phyloP scores from a whole-genome alignment of 177 flowering plant genomes.

The Vitis hybrid region DNA sequence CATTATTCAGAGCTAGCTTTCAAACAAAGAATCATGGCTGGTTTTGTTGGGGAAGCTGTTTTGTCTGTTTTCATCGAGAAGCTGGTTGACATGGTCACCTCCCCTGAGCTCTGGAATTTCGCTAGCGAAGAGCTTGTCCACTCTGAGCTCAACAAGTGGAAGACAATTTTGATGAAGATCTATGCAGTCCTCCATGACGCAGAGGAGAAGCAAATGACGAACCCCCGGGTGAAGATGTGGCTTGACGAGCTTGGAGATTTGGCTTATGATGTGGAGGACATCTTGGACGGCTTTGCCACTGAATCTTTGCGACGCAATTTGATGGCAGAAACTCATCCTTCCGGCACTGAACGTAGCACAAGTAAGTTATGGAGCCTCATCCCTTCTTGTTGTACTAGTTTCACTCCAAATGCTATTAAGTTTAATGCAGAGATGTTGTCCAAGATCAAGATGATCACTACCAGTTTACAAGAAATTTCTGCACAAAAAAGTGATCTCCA shows the following conservation, averaged over 20 bases:
- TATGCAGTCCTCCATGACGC: conserved; percentile 14
- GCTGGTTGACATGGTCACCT: no score
- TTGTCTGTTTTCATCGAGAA: neutral
- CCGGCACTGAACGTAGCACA: neutral
- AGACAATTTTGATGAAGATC: neutral
- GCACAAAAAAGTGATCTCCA: no score
- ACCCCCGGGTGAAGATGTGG: conserved; percentile 10
- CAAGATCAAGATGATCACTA: no score
- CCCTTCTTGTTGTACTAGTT: no score
- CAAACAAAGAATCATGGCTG: neutral
- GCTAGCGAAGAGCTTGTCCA: neutral
- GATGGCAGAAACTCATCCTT: neutral
- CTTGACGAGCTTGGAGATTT: conserved; percentile 11
- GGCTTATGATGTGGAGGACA: conserved; percentile 2
- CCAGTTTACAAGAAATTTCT: no score
- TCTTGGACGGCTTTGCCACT: neutral
- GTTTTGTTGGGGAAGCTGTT: neutral
- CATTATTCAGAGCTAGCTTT: no score
- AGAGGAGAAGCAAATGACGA: conserved; percentile 13
- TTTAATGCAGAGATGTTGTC: no score
- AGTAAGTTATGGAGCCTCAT: no score
- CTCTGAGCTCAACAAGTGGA: neutral
- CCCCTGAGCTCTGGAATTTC: neutral
- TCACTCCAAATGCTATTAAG: no score
- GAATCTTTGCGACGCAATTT: neutral